Conservation (phyloP, 495 filamentous ascomycete genomes). For the Daldinia caldariorum region DNA sequence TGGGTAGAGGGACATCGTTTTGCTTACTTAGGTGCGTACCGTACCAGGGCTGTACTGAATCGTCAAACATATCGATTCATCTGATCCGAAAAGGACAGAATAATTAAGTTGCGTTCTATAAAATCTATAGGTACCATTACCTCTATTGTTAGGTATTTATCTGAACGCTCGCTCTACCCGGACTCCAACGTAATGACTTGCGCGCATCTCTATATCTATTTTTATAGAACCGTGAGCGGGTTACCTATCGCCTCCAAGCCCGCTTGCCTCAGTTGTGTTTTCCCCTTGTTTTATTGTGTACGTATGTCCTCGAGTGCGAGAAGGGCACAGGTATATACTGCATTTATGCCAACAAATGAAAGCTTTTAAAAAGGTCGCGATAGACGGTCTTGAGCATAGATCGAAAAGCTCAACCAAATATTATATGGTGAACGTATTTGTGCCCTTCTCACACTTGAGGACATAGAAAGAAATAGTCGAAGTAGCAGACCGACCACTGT, state of each 20-base stretch:
- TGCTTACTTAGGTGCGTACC: neutral
- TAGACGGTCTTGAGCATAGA: no score
- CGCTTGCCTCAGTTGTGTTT: neutral
- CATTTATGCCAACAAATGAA: no score
- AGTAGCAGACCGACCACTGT: neutral
- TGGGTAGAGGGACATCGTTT: neutral
- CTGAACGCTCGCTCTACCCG: neutral
- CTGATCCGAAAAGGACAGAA: neutral
- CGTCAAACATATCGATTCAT: neutral
- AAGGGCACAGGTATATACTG: no score
- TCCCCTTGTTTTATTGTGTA: neutral
- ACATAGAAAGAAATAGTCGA: neutral
- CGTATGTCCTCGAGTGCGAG: no score
- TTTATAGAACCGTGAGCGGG: neutral
- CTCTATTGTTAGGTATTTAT: constrained; percentile 4
- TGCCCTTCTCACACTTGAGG: no score
- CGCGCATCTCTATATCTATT: neutral
- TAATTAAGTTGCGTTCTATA: constrained; percentile 27
- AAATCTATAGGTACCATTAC: constrained; percentile 16
- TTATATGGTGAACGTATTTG: no score
- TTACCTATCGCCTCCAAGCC: neutral
- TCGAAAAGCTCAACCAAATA: no score
- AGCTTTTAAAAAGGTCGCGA: no score
- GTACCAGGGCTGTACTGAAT: neutral
- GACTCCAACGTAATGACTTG: neutral